Evolutionary conservation across 129 eudicot species (phyloP).

Genomic region (Helichrysum umbraculigerum): DNA sequence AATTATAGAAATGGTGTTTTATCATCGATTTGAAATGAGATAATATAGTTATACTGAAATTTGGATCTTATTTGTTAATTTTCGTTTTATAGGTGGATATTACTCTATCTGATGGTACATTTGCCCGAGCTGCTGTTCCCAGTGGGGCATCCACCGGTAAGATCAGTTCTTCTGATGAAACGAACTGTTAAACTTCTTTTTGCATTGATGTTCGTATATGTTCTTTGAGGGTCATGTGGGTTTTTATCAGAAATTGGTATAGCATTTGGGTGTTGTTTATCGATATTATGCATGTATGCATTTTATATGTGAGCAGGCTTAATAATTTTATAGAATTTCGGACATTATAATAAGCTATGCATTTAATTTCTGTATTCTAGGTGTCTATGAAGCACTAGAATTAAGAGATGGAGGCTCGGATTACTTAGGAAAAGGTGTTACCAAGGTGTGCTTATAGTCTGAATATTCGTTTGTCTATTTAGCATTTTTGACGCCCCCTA

Average conservation of each 20-base stretch:
- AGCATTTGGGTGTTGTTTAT: not conserved
- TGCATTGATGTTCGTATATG: not conserved
- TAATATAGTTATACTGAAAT: constrained; percentile 1
- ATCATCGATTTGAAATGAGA: constrained; percentile 2
- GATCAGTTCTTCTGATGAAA: constrained; percentile 18
- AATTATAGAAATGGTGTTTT: too few species aligned
- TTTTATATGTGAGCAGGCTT: not conserved
- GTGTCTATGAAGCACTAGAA: constrained; percentile 95
- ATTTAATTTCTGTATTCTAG: constrained; percentile 32
- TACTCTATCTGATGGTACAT: constrained; percentile 54
- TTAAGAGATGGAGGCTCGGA: constrained; percentile 95
- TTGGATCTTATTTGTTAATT: not conserved
- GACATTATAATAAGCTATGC: not conserved
- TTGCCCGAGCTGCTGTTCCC: constrained; percentile 94
- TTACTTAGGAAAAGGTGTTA: constrained; percentile 95
- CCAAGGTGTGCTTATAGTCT: constrained; percentile 53
- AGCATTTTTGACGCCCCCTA: not conserved
- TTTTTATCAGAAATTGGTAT: not conserved
- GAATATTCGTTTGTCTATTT: not conserved
- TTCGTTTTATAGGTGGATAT: constrained; percentile 65
- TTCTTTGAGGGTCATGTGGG: not conserved
- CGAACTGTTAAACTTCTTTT: not conserved
- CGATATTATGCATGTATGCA: not conserved
- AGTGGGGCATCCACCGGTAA: constrained; percentile 99
- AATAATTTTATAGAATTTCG: not conserved